These are phyloP conservation scores for Schizosaccharomyces versatilis DNA, from an alignment of 1,139 yeast genomes.

Conservation along the genomic window DNA sequence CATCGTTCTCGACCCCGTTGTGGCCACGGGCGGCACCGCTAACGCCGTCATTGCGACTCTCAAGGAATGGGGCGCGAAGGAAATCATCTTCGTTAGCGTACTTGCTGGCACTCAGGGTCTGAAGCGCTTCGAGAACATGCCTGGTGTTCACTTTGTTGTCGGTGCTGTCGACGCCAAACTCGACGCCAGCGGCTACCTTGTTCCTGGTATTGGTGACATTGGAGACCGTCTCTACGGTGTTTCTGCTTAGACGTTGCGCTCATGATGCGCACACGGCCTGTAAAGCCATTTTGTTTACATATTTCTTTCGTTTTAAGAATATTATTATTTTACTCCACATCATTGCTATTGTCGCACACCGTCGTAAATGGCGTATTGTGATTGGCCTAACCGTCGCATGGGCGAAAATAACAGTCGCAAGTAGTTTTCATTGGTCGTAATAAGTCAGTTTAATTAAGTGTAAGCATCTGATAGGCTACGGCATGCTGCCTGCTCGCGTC, in stretches of 20 bases:
- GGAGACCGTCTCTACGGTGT: constrained; percentile 18
- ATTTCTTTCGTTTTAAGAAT: too few relatives aligned
- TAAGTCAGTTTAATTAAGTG: too few relatives aligned
- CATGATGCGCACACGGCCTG: too few relatives aligned
- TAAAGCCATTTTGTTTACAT: too few relatives aligned
- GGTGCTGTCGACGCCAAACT: constrained; percentile 18
- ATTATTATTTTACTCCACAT: too few relatives aligned
- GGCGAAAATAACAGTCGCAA: too few relatives aligned
- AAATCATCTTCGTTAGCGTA: constrained; percentile 17
- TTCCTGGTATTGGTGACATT: constrained; percentile 21
- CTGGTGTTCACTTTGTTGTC: constrained; percentile 16
- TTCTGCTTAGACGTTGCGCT: neutral
- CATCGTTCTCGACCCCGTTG: constrained; percentile 20
- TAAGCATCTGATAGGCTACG: too few relatives aligned
- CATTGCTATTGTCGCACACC: too few relatives aligned
- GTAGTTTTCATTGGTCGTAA: too few relatives aligned
- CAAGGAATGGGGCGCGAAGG: constrained; percentile 20
- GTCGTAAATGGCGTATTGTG: too few relatives aligned
- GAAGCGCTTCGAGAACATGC: constrained; percentile 15
- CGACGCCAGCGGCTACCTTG: constrained; percentile 17
- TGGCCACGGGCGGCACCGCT: constrained; percentile 22
- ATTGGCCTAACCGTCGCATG: too few relatives aligned
- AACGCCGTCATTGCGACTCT: constrained; percentile 18
- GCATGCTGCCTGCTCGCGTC: too few relatives aligned
- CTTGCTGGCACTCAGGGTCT: constrained; percentile 17